These are phyloP conservation scores for Diplodia sapinea DNA, from an alignment of 2,329 filamentous ascomycete genomes.

Conservation along the genomic window DNA sequence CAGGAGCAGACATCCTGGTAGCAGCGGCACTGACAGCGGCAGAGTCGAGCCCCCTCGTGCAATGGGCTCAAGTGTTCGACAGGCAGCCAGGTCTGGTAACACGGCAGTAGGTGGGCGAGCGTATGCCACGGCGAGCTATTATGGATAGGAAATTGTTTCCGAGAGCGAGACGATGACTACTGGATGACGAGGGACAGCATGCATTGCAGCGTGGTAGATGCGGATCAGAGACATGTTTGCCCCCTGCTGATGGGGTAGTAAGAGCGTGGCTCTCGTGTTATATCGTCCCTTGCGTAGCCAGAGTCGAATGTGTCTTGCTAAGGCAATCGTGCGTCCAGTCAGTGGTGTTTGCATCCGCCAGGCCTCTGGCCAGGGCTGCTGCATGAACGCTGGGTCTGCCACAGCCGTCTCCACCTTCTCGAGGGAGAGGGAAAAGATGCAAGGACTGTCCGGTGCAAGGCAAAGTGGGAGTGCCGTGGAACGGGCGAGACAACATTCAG, in stretches of 20 bases:
- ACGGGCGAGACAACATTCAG: background rate
- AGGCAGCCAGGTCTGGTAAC: constrained; percentile 3
- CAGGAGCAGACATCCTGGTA: background rate
- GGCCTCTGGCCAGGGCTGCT: background rate
- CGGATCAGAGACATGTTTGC: constrained; percentile 21
- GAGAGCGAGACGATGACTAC: background rate
- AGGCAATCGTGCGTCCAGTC: constrained; percentile 2
- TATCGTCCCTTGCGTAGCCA: constrained; percentile 21
- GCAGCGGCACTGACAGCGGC: constrained; percentile 3
- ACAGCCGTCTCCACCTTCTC: background rate
- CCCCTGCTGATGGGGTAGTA: constrained; percentile 7
- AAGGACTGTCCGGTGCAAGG: constrained; percentile 5
- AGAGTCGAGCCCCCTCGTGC: constrained; percentile 1
- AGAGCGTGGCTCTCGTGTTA: constrained; percentile 4
- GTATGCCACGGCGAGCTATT: background rate
- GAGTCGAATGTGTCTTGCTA: background rate
- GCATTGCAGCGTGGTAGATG: constrained; percentile 4
- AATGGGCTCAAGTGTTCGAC: background rate
- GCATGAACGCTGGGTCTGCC: background rate
- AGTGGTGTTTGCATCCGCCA: background rate
- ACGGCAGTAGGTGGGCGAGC: constrained; percentile 4
- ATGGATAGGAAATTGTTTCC: constrained; percentile 7
- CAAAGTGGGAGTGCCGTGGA: background rate
- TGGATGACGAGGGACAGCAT: background rate
- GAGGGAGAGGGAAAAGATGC: background rate